Percentiles rank a stretch among this genome's conserved stretches.
Evolutionary conservation across 768 basidiomycete species (phyloP).

Genomic region (Lactarius vividus): DNA sequence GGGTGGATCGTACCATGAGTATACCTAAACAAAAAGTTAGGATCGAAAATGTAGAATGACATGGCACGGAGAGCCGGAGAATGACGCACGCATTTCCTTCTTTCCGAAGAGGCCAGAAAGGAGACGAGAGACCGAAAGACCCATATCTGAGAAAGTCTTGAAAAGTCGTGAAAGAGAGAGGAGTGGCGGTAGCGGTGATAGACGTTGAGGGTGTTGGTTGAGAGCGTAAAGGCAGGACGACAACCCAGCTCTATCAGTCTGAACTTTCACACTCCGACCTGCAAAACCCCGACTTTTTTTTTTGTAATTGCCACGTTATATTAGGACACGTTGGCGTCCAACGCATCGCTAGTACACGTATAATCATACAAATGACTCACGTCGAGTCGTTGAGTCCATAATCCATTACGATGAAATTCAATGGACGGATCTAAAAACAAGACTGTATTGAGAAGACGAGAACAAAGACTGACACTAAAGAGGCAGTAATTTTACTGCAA

Average conservation of each 20-base stretch:
- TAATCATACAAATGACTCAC: neutral
- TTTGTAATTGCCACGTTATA: neutral
- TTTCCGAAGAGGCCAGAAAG: constrained; percentile 91
- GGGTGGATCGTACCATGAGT: constrained; percentile 66
- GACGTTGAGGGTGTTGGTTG: constrained; percentile 18
- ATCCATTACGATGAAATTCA: too few species aligned
- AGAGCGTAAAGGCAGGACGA: constrained; percentile 11
- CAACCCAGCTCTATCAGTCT: constrained; percentile 2
- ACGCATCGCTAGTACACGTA: neutral
- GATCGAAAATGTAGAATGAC: constrained; percentile 27
- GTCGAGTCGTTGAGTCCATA: too few species aligned
- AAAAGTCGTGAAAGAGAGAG: constrained; percentile 6
- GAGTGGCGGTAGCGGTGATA: constrained; percentile 6
- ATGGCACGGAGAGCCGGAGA: constrained; percentile 32
- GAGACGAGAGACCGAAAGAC: constrained; percentile 71
- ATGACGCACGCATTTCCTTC: constrained; percentile 95
- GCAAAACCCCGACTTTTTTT: constrained; percentile 15
- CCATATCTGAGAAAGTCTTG: constrained; percentile 47
- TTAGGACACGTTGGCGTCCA: neutral
- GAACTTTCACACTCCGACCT: constrained; percentile 19
- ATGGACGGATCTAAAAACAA: too few species aligned
- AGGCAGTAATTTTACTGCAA: too few species aligned
- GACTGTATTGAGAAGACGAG: too few species aligned
- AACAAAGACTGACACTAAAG: too few species aligned
- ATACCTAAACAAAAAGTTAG: constrained; percentile 63